Conservation (phyloP, 805 yeast species). For the Candida ovalis region DNA sequence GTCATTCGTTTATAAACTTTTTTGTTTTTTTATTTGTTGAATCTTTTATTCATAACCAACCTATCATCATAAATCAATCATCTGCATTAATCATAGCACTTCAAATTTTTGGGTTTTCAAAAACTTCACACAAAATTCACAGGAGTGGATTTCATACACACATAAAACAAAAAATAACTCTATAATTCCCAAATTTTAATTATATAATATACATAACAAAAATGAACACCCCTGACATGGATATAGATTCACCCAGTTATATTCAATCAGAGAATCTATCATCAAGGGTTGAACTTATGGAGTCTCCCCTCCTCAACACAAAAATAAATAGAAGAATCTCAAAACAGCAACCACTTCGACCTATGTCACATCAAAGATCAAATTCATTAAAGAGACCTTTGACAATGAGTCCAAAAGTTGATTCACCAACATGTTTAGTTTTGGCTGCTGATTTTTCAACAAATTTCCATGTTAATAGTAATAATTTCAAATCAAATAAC, state of each 20-base stretch:
- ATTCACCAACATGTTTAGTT: conserved; percentile 36
- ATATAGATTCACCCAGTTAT: conserved; percentile 24
- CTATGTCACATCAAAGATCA: conserved; percentile 18
- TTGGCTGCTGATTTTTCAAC: conserved; percentile 36
- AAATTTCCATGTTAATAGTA: conserved; percentile 33
- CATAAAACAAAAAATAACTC: neutral
- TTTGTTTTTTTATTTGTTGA: too few relatives aligned
- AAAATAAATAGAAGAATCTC: neutral
- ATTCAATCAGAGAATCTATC: conserved; percentile 9
- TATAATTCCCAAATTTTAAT: too few relatives aligned
- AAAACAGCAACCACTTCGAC: conserved; percentile 3
- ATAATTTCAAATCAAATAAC: conserved; percentile 14
- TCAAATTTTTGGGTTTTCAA: too few relatives aligned
- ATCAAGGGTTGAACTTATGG: conserved; percentile 13
- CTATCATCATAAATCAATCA: too few relatives aligned
- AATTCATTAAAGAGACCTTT: conserved; percentile 31
- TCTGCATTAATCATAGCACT: too few relatives aligned
- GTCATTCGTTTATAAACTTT: too few relatives aligned
- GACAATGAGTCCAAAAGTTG: conserved; percentile 32
- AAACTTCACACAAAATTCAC: too few relatives aligned
- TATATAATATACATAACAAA: neutral
- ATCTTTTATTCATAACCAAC: too few relatives aligned
- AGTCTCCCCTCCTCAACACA: conserved; percentile 22
- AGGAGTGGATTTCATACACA: neutral
- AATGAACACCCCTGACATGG: conserved; percentile 18